Evolutionary conservation across 2,329 filamentous ascomycete genomes (phyloP), one percentile per base, ranked within the genome.

Genomic region (Aspergillus sp.): DNA sequence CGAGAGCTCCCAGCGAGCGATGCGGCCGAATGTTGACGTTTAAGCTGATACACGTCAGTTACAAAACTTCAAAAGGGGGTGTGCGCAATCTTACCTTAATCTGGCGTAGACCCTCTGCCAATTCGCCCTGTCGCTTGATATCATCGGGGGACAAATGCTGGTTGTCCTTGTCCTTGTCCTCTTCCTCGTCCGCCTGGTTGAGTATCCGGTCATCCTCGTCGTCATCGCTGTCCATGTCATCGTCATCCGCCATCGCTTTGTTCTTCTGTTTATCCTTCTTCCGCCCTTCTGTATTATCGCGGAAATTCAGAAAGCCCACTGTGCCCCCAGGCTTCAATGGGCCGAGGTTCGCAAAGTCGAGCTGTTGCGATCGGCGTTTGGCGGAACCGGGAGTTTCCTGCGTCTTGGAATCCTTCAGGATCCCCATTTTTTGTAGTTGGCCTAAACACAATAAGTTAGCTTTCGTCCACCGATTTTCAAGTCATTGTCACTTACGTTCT

Each of bases 391-490:
- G 81, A 0, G 85, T 84, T 13, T 85, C 74, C 55, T 78, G 78
- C 13, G 82, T 75, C 71, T 92, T 93, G 4, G 85, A 74, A 8
- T 87, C 82, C 43, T 87, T 83, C 30, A 96, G 76, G 38, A 99
- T 91, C 38, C 93, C 93, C 88, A 99, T 96, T 76, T 98, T 99
- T 70, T 93, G 89, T 50, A 99, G 81, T 87, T 99, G 95, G 52
- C 91, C 92, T 96, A 44, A 30, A 30, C 5, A 38, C 15, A 8
- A 18, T 5, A 48, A 50, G 42, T 53, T 18, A 53, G 50, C 20
- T 38, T 7, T n/a, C 17, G 13, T 44, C 17, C 22, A 41, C 50
- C 15, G 30, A 34, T 3, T 34, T 2, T 6, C 30, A 12, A 18
- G 26, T 30, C 26, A 8, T 20, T 6, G 17, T 12, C 41, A 86